A percentile compares a stretch with the other conserved stretches of the same genome.
These are phyloP conservation scores for Macrophomina phaseolina DNA, from an alignment of 2,329 filamentous ascomycete species.

Conservation along the genomic window DNA sequence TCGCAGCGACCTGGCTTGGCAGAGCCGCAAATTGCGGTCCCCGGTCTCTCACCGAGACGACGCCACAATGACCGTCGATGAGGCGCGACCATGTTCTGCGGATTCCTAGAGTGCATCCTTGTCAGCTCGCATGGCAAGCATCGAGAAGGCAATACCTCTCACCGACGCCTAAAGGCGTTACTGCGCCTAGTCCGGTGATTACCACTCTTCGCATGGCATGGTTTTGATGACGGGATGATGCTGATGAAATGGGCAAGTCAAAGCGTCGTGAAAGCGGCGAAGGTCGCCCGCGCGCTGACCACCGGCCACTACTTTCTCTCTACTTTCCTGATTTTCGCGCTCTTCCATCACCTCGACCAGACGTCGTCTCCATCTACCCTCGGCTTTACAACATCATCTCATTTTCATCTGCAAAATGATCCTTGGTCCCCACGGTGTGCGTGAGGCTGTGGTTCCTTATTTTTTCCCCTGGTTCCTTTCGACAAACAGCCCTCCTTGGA, in stretches of 20 bases:
- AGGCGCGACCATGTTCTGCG: slow-evolving; percentile 81
- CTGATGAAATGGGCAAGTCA: slow-evolving; percentile 2
- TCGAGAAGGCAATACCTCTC: slow-evolving; percentile 31
- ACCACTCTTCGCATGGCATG: slow-evolving; percentile 53
- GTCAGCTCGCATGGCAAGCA: not conserved
- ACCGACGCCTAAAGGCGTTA: slow-evolving; percentile 78
- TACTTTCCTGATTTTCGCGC: not conserved
- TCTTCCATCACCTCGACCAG: not conserved
- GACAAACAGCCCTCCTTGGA: too few species aligned
- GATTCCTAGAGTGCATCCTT: slow-evolving; percentile 57
- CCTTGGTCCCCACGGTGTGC: too few species aligned
- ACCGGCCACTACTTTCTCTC: not conserved
- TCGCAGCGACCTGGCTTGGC: slow-evolving; percentile 82
- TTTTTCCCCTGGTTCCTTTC: too few species aligned
- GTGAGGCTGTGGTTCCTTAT: too few species aligned
- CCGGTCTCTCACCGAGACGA: slow-evolving; percentile 72
- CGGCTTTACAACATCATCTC: not conserved
- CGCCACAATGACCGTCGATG: slow-evolving; percentile 77
- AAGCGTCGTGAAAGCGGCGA: not conserved
- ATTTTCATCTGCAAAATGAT: too few species aligned
- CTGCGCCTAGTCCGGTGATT: slow-evolving; percentile 55
- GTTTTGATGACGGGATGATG: slow-evolving; percentile 17
- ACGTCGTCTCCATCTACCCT: not conserved
- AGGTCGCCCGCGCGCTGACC: slow-evolving; percentile 7
- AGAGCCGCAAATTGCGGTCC: slow-evolving; percentile 71